Evolutionary conservation across 1,284 basidiomycete species (phyloP).

Genomic region (Bondarzewia mesenterica): DNA sequence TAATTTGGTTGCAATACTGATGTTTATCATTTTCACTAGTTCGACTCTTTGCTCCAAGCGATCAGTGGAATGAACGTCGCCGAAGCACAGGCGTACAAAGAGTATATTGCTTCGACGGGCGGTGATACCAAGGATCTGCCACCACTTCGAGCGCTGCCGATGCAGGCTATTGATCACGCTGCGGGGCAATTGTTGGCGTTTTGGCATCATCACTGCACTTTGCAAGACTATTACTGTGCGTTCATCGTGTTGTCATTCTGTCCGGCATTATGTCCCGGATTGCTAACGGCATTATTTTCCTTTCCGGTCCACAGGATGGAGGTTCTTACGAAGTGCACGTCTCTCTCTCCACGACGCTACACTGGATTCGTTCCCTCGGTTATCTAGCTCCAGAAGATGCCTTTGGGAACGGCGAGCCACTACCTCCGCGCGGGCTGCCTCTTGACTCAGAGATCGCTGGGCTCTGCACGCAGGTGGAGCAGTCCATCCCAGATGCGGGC

Average conservation of each 20-base stretch:
- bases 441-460: conserved; percentile 29
- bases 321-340: conserved; percentile 56
- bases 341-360: conserved; percentile 46
- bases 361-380: conserved; percentile 51
- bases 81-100: conserved; percentile 41
- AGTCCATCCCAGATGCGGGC: conserved; percentile 14
- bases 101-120: conserved; percentile 17
- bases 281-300: not conserved
- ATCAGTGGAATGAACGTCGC: conserved; percentile 55
- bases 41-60: conserved; percentile 63
- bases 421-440: conserved; percentile 27
- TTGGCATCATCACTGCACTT: conserved; percentile 48
- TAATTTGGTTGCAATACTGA: not conserved
- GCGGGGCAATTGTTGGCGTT: conserved; percentile 55
- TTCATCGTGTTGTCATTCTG: conserved; percentile 1
- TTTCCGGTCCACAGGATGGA: conserved; percentile 36
- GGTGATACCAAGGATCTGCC: conserved; percentile 12
- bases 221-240: conserved; percentile 43
- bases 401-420: conserved; percentile 29
- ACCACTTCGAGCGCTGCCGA: conserved; percentile 42
- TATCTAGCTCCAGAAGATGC: conserved; percentile 31
- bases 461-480: conserved; percentile 21
- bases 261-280: not conserved
- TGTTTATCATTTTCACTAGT: conserved; percentile 27
- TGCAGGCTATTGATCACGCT: conserved; percentile 59